Percentiles rank a stretch among this genome's conserved stretches.
Conservation (phyloP, 768 basidiomycete species). For the Jaapia argillacea region DNA sequence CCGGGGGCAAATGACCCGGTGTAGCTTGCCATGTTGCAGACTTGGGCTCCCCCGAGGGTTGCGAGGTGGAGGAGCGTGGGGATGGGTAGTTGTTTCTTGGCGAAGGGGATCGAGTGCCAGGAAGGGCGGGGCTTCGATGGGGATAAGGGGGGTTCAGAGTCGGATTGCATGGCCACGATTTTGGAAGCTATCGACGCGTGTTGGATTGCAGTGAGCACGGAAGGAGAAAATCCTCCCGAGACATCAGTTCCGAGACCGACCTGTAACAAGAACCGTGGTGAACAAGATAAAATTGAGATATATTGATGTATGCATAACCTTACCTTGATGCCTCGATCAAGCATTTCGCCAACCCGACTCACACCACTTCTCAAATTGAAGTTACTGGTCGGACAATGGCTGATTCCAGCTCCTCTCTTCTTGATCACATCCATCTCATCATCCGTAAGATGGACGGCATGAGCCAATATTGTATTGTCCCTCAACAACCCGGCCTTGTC, state of each 20-base stretch:
- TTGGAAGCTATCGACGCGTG: constrained; percentile 78
- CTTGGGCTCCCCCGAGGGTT: constrained; percentile 82
- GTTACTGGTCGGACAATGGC: constrained; percentile 93
- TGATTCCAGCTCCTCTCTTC: constrained; percentile 58
- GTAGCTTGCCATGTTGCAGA: constrained; percentile 58
- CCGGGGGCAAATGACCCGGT: constrained; percentile 73
- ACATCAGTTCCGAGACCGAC: constrained; percentile 94
- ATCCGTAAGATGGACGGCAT: constrained; percentile 72
- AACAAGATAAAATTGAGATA: background rate
- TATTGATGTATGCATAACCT: constrained; percentile 8
- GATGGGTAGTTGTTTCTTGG: constrained; percentile 56
- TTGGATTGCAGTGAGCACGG: constrained; percentile 67
- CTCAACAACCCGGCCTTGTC: constrained; percentile 69
- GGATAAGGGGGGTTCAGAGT: constrained; percentile 3
- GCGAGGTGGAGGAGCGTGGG: constrained; percentile 81
- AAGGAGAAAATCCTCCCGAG: constrained; percentile 78
- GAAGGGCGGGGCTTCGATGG: background rate
- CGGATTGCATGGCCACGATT: constrained; percentile 45
- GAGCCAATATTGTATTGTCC: constrained; percentile 77
- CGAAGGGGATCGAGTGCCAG: constrained; percentile 22
- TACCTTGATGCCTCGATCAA: constrained; percentile 85
- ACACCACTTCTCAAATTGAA: constrained; percentile 85
- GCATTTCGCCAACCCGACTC: constrained; percentile 65
- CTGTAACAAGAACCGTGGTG: constrained; percentile 25
- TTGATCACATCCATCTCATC: constrained; percentile 68